Base-by-base conservation (phyloP, 1,284 basidiomycete species). In the Phellinidium pouzarii region DNA sequence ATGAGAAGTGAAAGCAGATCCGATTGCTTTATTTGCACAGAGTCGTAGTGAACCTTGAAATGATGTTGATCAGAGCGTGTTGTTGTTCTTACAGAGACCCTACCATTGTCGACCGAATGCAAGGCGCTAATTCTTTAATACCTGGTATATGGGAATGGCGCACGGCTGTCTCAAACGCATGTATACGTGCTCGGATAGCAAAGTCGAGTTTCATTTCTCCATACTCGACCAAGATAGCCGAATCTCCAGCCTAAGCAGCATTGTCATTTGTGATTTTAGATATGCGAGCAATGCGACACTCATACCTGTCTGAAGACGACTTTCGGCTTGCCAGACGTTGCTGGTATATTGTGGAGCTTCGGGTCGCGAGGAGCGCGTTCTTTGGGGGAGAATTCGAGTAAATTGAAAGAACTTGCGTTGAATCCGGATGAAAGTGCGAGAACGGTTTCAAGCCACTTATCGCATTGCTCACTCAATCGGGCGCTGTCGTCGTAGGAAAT, bases 71-170 rank as follows among this genome's bases (percentile, higher is more conserved):
- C 37, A 40, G 37, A 22, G n/a, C 19, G n/a, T 26, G 34, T n/a
- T 17, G 17, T 29, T 4, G 25, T 14, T 9, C 25, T 34, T 23
- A 27, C 43, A n/a, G 2, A 20, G 4, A 31, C n/a, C 47, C 62
- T 48, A 77, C 78, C 71, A 81, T 74, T 0, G 75, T 76, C 2
- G 79, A 81, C 8, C 80, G 71, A 47, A 82, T 77, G 52, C 80
- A 82, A 1, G 80, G 74, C 36, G 72, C 71, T 47, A 79, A 69
- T n/a, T 66, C 66, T 59, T 67, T 63, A 23, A 79, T 61, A 1
- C 77, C 78, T 0, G 53, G 44, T 0, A 73, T 44, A 0, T 67
- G 58, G 12, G 60, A 60, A 25, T 60, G 59, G 3, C 63, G 62
- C 17, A 80, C 61, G 14, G 69, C 65, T 0, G 67, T 65, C 61